Conservation (phyloP, 2,329 filamentous ascomycete species). For the Neurospora crassa region DNA sequence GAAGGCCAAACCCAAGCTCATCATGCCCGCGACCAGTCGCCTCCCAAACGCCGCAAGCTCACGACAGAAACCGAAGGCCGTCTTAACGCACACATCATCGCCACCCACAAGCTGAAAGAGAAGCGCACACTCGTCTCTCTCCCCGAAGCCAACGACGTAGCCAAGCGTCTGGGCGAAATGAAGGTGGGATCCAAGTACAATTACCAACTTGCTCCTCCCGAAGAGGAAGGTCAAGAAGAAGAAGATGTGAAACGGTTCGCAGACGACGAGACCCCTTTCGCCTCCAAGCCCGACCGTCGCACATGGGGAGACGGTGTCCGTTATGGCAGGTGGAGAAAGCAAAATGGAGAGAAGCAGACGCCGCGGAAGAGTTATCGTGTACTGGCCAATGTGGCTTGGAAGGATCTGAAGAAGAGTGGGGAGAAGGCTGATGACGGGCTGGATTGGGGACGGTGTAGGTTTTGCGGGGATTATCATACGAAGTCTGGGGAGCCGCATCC, state of each 20-base stretch:
- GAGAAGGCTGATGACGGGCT: not conserved
- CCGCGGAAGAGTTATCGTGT: not conserved
- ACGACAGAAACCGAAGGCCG: not conserved
- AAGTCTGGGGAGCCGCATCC: not conserved
- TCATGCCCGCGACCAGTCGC: not conserved
- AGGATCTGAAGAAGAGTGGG: not conserved
- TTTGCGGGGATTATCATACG: not conserved
- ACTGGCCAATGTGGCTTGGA: not conserved
- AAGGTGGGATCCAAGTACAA: constrained; percentile 4
- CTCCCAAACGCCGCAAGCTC: not conserved
- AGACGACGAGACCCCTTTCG: not conserved
- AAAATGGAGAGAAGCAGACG: not conserved
- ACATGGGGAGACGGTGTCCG: not conserved
- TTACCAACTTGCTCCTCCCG: constrained; percentile 9
- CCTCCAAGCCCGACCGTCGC: not conserved
- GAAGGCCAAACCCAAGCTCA: not conserved
- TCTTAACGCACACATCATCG: constrained; percentile 15
- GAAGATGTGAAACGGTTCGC: constrained; percentile 1
- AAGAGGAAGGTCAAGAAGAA: constrained; percentile 3
- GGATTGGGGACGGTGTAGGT: not conserved
- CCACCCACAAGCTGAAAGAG: constrained; percentile 15
- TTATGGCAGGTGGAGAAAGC: not conserved
- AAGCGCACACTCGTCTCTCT: constrained; percentile 41
- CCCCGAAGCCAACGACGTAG: constrained; percentile 40
- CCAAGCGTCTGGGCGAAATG: constrained; percentile 19